Evolutionary conservation across 768 basidiomycete species (phyloP).

Genomic region (Coprinellus micaceus): DNA sequence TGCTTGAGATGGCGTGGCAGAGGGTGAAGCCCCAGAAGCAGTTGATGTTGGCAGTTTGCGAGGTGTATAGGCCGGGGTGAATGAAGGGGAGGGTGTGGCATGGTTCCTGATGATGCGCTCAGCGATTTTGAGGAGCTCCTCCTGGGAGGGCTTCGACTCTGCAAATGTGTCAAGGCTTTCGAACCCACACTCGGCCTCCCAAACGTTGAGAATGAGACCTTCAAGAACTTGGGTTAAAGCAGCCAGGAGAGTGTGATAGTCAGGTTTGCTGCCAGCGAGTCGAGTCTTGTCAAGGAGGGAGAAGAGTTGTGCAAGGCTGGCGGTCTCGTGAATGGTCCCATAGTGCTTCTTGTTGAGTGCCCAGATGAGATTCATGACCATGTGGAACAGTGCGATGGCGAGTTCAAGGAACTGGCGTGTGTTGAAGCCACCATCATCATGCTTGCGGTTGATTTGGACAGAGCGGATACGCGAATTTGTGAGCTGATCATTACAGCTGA

Average conservation of each 20-base stretch:
- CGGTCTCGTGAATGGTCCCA: constrained; percentile 14
- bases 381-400: constrained; percentile 27
- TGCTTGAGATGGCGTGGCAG: constrained; percentile 16
- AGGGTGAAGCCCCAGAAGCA: constrained; percentile 3
- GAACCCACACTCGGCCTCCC: constrained; percentile 16
- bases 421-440: constrained; percentile 15
- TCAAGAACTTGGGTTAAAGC: constrained; percentile 19
- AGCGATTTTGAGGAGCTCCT: background rate
- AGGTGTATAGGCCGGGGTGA: background rate
- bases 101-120: background rate
- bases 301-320: constrained; percentile 23
- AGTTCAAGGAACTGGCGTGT: constrained; percentile 20
- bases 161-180: background rate
- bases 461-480: constrained; percentile 20
- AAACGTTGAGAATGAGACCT: constrained; percentile 24
- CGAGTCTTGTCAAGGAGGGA: constrained; percentile 20
- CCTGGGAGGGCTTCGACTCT: background rate
- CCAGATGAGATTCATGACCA: constrained; percentile 26
- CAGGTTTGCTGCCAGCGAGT: constrained; percentile 23
- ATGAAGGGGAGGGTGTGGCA: background rate
- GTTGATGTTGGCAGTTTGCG: background rate
- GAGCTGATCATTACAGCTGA: constrained; percentile 19
- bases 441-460: constrained; percentile 3
- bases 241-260: constrained; percentile 26
- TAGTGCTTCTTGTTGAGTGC: constrained; percentile 20